Conservation (phyloP, 768 basidiomycete species). For the Suillus ampliporus region DNA sequence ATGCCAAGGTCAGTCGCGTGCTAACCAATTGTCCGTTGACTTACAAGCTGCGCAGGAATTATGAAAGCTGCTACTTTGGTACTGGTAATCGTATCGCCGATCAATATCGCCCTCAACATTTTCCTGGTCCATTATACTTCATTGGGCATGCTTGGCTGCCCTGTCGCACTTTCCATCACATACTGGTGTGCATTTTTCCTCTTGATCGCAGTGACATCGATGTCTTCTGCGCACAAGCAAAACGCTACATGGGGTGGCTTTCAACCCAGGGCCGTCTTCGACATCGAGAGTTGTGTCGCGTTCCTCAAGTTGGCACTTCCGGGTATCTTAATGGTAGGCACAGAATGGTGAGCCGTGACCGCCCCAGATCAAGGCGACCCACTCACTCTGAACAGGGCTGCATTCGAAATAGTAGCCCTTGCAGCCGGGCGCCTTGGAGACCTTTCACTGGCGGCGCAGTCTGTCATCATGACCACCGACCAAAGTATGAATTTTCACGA, state of each 20-base stretch:
- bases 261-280: constrained; percentile 49
- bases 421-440: constrained; percentile 74
- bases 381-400: constrained; percentile 56
- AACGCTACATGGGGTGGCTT: constrained; percentile 73
- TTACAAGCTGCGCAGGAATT: constrained; percentile 54
- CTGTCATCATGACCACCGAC: constrained; percentile 82
- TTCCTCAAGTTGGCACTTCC: constrained; percentile 77
- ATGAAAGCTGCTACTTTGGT: constrained; percentile 74
- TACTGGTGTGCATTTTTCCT: constrained; percentile 72
- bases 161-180: constrained; percentile 67
- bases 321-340: constrained; percentile 79
- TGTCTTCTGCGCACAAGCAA: constrained; percentile 56
- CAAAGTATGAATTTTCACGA: constrained; percentile 52
- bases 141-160: constrained; percentile 69
- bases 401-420: constrained; percentile 82
- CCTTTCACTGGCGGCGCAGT: constrained; percentile 74
- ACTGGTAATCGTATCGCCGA: constrained; percentile 64
- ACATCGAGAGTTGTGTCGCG: constrained; percentile 51
- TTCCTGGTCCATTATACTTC: constrained; percentile 66
- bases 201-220: constrained; percentile 53
- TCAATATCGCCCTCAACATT: constrained; percentile 67
- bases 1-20: constrained; percentile 62
- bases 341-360: constrained; percentile 64
- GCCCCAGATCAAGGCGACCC: background rate
- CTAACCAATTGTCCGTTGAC: background rate